phyloP scores from a whole-genome alignment of 2,329 filamentous ascomycete species.

The Ophiostoma angusticollis region DNA sequence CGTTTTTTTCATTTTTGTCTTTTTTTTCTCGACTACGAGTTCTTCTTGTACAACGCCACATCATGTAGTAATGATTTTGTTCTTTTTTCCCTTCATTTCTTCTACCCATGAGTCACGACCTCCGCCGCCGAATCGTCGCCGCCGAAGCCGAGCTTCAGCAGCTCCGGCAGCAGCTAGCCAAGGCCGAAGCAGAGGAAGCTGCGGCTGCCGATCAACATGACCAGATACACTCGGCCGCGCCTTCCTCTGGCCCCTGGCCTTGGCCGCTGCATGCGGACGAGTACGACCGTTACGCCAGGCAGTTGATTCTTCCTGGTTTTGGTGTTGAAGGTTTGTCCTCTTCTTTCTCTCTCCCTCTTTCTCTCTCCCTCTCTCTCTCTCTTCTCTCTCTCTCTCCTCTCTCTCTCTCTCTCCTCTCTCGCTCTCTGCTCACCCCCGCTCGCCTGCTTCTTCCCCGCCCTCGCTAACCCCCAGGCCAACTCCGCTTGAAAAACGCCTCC shows the following conservation, averaged over 20 bases:
- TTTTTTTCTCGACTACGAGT: too few species aligned
- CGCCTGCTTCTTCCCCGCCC: too few species aligned
- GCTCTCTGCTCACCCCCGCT: neutral
- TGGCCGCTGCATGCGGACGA: slow-evolving; percentile 64
- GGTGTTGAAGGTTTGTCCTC: slow-evolving; percentile 51
- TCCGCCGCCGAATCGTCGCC: slow-evolving; percentile 34
- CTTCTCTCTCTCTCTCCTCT: too few species aligned
- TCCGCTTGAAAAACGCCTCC: slow-evolving; percentile 53
- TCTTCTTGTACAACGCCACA: too few species aligned
- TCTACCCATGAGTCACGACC: slow-evolving; percentile 12
- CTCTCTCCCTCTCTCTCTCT: too few species aligned
- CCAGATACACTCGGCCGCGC: too few species aligned
- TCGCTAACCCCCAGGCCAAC: slow-evolving; percentile 46
- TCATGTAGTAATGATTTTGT: neutral
- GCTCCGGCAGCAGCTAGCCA: slow-evolving; percentile 32
- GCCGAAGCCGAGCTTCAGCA: slow-evolving; percentile 35
- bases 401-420: too few species aligned
- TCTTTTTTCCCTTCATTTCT: neutral
- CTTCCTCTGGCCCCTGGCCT: slow-evolving; percentile 25
- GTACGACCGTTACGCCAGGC: slow-evolving; percentile 77
- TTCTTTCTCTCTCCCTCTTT: too few species aligned
- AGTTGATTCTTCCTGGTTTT: slow-evolving; percentile 76
- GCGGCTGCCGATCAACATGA: too few species aligned
- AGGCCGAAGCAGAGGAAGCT: slow-evolving; percentile 23
- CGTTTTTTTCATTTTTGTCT: slow-evolving; percentile 4